phyloP scores from a whole-genome alignment of 331 rosid species.

The Stylosanthes scabra region DNA sequence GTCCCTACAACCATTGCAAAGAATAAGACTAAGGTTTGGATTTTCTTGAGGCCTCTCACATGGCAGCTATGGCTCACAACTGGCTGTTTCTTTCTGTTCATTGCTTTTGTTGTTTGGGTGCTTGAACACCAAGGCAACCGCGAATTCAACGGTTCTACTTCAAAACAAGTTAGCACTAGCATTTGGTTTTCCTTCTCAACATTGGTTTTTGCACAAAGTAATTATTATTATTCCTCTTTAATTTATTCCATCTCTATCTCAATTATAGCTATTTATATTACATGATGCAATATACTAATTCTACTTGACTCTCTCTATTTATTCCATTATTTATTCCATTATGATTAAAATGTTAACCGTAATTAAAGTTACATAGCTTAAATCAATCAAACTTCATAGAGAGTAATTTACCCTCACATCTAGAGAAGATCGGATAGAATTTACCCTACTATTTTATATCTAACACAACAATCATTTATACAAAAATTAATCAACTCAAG shows the following conservation, averaged over 20 bases:
- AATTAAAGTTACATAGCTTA: too few species aligned
- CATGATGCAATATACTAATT: too few species aligned
- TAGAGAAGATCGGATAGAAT: too few species aligned
- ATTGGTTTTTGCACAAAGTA: conserved; percentile 40
- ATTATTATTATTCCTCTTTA: neutral
- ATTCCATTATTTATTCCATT: too few species aligned
- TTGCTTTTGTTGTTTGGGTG: conserved; percentile 39
- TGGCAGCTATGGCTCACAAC: conserved; percentile 44
- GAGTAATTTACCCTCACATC: too few species aligned
- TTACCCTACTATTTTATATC: too few species aligned
- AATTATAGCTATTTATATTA: neutral
- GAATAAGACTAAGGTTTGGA: conserved; percentile 49
- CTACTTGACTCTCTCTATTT: too few species aligned
- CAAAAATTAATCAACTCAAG: too few species aligned
- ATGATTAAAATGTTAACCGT: too few species aligned
- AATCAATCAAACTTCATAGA: too few species aligned
- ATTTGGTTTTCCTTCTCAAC: conserved; percentile 49
- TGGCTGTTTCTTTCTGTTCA: conserved; percentile 39
- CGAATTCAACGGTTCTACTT: conserved; percentile 33
- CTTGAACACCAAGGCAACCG: conserved; percentile 40
- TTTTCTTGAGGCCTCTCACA: conserved; percentile 58
- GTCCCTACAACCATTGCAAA: conserved; percentile 43
- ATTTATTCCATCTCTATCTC: neutral
- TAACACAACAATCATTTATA: too few species aligned
- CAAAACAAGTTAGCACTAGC: conserved; percentile 38